Percentiles rank a stretch among this genome's conserved stretches.
Evolutionary conservation across 345 rosid species (phyloP).

Genomic region (Euphorbia tirucalli): DNA sequence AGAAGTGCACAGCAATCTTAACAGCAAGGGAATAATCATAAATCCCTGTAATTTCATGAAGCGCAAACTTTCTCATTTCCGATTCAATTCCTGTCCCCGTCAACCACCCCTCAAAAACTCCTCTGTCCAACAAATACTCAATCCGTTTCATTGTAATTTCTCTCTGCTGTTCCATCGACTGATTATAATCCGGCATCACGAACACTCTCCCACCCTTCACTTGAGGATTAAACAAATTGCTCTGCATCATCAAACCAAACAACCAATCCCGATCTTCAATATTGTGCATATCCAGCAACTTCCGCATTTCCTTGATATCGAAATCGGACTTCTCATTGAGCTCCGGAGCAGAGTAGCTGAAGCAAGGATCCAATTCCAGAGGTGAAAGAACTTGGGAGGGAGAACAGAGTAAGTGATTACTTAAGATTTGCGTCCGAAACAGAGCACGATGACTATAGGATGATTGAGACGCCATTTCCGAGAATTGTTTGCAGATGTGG

Average conservation of each 20-base stretch:
- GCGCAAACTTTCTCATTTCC: slow-evolving; percentile 61
- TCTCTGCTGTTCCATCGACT: slow-evolving; percentile 91
- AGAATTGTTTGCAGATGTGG: neutral
- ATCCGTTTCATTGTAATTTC: slow-evolving; percentile 78
- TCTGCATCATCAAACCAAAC: slow-evolving; percentile 62
- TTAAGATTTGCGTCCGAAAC: slow-evolving; percentile 46
- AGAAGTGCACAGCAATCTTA: slow-evolving; percentile 83
- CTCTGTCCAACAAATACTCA: slow-evolving; percentile 50
- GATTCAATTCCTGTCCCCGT: slow-evolving; percentile 51
- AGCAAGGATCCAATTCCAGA: slow-evolving; percentile 40
- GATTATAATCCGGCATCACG: slow-evolving; percentile 71
- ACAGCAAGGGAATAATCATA: slow-evolving; percentile 73
- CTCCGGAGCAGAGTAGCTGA: slow-evolving; percentile 67
- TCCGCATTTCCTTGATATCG: slow-evolving; percentile 63
- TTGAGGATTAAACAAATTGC: slow-evolving; percentile 67
- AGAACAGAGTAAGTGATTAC: slow-evolving; percentile 51
- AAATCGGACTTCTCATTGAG: slow-evolving; percentile 47
- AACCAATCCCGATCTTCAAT: slow-evolving; percentile 70
- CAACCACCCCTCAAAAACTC: slow-evolving; percentile 74
- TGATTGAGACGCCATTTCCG: slow-evolving; percentile 11
- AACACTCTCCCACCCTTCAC: slow-evolving; percentile 67
- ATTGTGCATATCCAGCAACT: slow-evolving; percentile 65
- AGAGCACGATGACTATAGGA: slow-evolving; percentile 40
- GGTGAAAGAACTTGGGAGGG: slow-evolving; percentile 10
- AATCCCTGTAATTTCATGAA: slow-evolving; percentile 48